Percentiles rank a stretch among this genome's conserved stretches.
Conservation (phyloP, 2,329 filamentous ascomycete genomes). For the Sclerotinia nivalis region DNA sequence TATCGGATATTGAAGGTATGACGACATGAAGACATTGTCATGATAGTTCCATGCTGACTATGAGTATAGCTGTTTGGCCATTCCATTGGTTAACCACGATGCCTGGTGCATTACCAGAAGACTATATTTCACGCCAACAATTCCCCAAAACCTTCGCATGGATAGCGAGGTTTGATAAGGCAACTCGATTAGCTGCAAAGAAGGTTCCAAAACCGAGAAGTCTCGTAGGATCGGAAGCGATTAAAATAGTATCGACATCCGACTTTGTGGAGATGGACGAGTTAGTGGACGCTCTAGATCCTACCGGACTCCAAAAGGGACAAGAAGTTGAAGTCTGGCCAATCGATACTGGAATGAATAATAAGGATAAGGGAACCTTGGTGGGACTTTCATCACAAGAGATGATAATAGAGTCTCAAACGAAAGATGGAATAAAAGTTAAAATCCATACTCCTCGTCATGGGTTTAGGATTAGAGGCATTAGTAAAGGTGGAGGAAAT, state of each 20-base stretch:
- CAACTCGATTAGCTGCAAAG: conserved; percentile 47
- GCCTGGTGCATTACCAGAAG: conserved; percentile 54
- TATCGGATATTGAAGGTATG: conserved; percentile 67
- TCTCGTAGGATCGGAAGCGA: conserved; percentile 57
- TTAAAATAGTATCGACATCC: conserved; percentile 48
- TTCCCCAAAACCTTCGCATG: conserved; percentile 65
- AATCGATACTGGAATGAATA: conserved; percentile 59
- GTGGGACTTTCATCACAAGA: conserved; percentile 54
- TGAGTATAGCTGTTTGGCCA: conserved; percentile 53
- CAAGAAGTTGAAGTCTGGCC: conserved; percentile 59
- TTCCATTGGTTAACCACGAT: conserved; percentile 65
- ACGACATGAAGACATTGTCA: background rate
- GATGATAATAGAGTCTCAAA: conserved; percentile 57
- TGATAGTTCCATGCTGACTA: background rate
- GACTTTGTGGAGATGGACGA: conserved; percentile 49
- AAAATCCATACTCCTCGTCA: conserved; percentile 63
- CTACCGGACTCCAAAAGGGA: conserved; percentile 54
- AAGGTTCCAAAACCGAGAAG: conserved; percentile 44
- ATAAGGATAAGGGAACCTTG: conserved; percentile 59
- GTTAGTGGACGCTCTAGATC: conserved; percentile 52
- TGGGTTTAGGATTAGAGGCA: conserved; percentile 51
- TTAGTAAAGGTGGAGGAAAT: conserved; percentile 10
- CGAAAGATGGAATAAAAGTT: conserved; percentile 47
- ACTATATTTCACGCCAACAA: conserved; percentile 51
- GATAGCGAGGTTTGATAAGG: conserved; percentile 60